Base-by-base conservation (phyloP, 345 rosid genomes). In the Populus davidiana region DNA sequence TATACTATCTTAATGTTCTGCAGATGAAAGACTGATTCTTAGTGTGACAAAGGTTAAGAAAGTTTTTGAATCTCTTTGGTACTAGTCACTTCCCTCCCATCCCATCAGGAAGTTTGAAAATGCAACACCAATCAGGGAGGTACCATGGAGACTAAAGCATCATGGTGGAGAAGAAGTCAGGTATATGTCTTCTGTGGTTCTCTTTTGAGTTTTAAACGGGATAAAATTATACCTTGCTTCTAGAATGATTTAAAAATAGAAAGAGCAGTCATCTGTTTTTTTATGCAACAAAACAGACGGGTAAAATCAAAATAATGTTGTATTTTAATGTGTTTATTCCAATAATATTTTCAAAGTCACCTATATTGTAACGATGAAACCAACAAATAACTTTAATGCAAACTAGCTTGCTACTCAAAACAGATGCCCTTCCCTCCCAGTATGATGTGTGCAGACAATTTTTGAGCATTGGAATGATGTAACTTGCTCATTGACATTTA, bases 11-110 rank as follows among this genome's bases (percentile, higher is more conserved):
- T 71, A 70, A 70, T 81, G 72, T 74, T 76, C 31, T 59, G 80
- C 86, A 86, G 89, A 68, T 74, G 69, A 47, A 72, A 54, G 69
- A 56, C 54, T 47, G 80, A 27, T 27, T 65, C 8, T 35, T 41
- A 29, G 6, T 56, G n/a, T 33, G 39, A 64, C 74, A 47, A 71
- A 81, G 47, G 49, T 70, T 36, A 20, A 73, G 54, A 71, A 39
- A 35, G 17, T 41, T 31, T 10, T 12, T 4, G 33, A 9, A 17
- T 29, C 4, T 11, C 61, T 25, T 56, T 31, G 18, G 17, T 20
- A 67, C 38, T 17, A 2, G 41, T 14, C 50, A 4, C 18, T 47
- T 47, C 72, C 13, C 12, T 52, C 16, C 2, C 52, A 35, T 25
- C 52, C 36, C n/a, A 10, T 9, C 10, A 25, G 31, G 67, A 38